Evolutionary conservation across 129 eudicot genomes (phyloP), one percentile per base, ranked within the genome.

Genomic region (Chrysanthemum seticuspe): DNA sequence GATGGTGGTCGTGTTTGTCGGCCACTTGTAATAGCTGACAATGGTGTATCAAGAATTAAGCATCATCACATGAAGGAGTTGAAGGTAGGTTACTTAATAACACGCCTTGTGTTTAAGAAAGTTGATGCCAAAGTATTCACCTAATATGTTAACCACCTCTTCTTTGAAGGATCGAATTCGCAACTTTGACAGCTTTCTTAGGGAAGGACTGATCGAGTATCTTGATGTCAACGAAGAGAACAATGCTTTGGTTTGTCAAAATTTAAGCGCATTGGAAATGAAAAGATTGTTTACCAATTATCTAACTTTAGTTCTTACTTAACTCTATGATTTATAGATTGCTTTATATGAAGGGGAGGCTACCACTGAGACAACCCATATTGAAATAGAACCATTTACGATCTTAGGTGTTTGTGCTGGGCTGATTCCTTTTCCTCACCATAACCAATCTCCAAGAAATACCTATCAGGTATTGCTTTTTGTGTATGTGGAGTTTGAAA

Each of bases 1-100:
- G 99, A 95, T 85, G 96, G 99, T 25, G 97, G 97, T 11, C 96
- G 99, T 81, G 99, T 95, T 66, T 95, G 99, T 76, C 97, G 99
- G 62, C 99, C 99, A 34, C 88, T 95, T 79, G 96, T 95, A 18
- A 95, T 95, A 76, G 99, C 97, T 56, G 99, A 95, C 73, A 88
- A 79, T 63, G 99, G 99, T 72, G 85, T 90, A 65, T 95, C 99
- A 45, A 95, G 99, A 80, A 85, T 95, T 71, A 95, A 86, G 80
- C 83, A 91, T 51, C 82, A 86, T 71, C 99, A 95, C 74, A 95
- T 95, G 97, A 81, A 80, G 80, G 99, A 95, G 84, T 80, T 92
- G 80, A 78, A 75, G 89, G 97, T 92, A 84, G 73, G 40, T 67
- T 31, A 18, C 48, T 63, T 13, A 19, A 9, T 40, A 40, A 10